Base-by-base conservation (phyloP, 73 alveolate species). In the Breviolum minutum region DNA sequence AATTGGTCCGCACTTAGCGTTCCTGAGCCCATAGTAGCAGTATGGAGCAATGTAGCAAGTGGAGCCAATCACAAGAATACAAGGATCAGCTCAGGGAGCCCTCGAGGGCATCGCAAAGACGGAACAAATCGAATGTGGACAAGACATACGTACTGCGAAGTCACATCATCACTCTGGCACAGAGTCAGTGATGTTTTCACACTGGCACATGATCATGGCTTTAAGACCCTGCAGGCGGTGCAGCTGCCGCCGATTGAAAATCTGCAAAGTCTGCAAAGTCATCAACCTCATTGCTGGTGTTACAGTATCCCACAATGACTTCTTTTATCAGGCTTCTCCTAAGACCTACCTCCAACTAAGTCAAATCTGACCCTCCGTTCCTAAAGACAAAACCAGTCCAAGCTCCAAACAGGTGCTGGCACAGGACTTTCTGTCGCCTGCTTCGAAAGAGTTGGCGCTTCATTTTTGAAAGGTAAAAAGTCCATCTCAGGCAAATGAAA, bases 231-330 rank as follows among this genome's bases (percentile, higher is more conserved):
- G 86, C 63, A 12, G 86, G 62, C 22, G 88, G 88, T 48, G 88
- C 87, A 32, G 97, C 95, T 63, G 95, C 95, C 8, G 95, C 97
- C 54, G 97, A 90, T 63, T 90, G 98, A 66, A 73, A 76, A 61
- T 76, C 90, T 6, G 98, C 90, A 64, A 76, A 73, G 54, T 74
- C 91, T 16, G 86, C 89, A 60, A 76, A 74, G 70, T 92, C 98
- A 60, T 92, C 98, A 2, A 68, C 24, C n/a, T 68, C n/a, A 22
- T 68, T 2, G 77, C 77, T 17, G 17, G 77, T 68, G 77, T 2
- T 22, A 68, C 54, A 40, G 54, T 40, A 2, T 40, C 54, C 54
- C 54, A 40, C 54, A 40, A 3, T 40, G 54, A 40, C 54, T 40
- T 40, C 54, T 40, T 40, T 40, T 40, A 40, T 40, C 54, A 2